phyloP scores from a whole-genome alignment of 768 basidiomycete species.

The Mrakia hoshinonis region DNA sequence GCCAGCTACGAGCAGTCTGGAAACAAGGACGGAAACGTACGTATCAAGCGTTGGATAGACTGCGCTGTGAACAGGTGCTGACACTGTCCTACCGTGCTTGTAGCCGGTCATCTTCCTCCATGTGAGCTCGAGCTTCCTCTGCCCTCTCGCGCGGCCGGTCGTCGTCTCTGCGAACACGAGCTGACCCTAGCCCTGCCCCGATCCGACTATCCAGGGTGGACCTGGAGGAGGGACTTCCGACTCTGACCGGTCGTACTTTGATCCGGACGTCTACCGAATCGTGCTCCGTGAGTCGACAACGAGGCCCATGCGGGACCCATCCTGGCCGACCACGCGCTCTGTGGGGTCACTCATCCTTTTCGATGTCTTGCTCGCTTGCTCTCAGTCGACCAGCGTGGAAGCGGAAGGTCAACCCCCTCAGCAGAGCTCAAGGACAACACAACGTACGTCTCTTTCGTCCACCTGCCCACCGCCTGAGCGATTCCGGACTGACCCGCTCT shows the following conservation, averaged over 20 bases:
- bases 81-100: neutral
- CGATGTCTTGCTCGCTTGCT: neutral
- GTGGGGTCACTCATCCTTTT: neutral
- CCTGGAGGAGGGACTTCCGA: constrained; percentile 66
- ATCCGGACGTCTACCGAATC: constrained; percentile 70
- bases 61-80: constrained; percentile 13
- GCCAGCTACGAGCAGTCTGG: constrained; percentile 72
- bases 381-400: constrained; percentile 70
- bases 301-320: neutral
- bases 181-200: neutral
- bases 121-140: constrained; percentile 39
- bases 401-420: constrained; percentile 70
- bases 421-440: constrained; percentile 79
- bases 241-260: constrained; percentile 65
- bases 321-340: too few species aligned
- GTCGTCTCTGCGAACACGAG: neutral
- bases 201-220: constrained; percentile 48
- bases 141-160: too few species aligned
- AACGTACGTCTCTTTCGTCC: constrained; percentile 46
- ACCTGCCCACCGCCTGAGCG: constrained; percentile 52
- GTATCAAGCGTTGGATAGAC: constrained; percentile 41
- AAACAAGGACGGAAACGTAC: constrained; percentile 65
- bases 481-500: neutral
- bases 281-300: constrained; percentile 39
- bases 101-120: constrained; percentile 66